Evolutionary conservation across 2,329 filamentous ascomycete species (phyloP).

Genomic region (Raffaelea arxii): DNA sequence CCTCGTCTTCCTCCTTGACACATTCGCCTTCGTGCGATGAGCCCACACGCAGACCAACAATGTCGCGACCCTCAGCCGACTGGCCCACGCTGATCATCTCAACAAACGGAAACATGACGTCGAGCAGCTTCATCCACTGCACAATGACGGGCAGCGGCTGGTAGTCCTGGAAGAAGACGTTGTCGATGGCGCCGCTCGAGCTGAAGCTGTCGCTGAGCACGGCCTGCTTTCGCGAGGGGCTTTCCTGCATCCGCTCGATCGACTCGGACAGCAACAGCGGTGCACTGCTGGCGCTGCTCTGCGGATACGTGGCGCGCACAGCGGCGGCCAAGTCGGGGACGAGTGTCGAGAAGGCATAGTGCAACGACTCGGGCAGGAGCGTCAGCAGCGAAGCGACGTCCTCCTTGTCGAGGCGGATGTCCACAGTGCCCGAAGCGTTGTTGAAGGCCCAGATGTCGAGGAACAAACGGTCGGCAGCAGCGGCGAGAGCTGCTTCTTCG

Average conservation of each 20-base stretch:
- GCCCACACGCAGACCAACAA: conserved; percentile 71
- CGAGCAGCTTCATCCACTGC: conserved; percentile 76
- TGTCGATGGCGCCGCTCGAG: conserved; percentile 35
- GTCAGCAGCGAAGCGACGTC: conserved; percentile 70
- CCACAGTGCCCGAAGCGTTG: conserved; percentile 57
- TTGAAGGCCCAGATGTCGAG: conserved; percentile 88
- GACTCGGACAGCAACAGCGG: not conserved
- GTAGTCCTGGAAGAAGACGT: conserved; percentile 87
- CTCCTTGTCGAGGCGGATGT: conserved; percentile 69
- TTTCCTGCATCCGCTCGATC: conserved; percentile 7
- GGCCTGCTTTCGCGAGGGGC: conserved; percentile 14
- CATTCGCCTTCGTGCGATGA: conserved; percentile 1
- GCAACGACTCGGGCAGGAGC: conserved; percentile 66
- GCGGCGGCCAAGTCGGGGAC: conserved; percentile 72
- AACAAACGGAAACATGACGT: conserved; percentile 73
- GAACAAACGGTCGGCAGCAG: conserved; percentile 64
- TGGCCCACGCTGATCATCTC: conserved; percentile 70
- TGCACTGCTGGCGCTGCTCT: not conserved
- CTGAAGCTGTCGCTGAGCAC: conserved; percentile 22
- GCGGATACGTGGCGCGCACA: conserved; percentile 67
- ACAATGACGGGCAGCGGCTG: conserved; percentile 65
- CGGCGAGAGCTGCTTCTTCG: conserved; percentile 62
- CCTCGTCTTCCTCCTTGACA: not conserved
- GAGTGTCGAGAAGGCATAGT: conserved; percentile 60
- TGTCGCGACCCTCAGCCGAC: conserved; percentile 81